Evolutionary conservation across 1,284 basidiomycete species (phyloP).

Genomic region (Meira miltonrushii): DNA sequence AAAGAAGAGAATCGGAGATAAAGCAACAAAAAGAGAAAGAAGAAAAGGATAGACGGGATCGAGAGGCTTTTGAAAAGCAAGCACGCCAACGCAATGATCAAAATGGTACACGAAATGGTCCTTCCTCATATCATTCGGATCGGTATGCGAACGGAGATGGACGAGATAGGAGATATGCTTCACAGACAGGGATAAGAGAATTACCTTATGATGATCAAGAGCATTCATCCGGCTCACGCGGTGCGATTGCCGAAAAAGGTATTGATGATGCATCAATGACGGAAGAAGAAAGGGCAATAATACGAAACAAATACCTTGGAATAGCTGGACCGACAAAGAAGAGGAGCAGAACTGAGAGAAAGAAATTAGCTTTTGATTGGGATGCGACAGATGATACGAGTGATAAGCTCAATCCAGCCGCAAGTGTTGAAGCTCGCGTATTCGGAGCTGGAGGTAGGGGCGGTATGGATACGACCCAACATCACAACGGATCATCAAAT

Average conservation of each 20-base stretch:
- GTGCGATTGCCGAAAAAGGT: not conserved
- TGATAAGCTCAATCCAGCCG: conserved; percentile 18
- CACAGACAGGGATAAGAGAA: not conserved
- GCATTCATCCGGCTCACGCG: not conserved
- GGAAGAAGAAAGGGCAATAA: conserved; percentile 31
- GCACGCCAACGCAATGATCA: not conserved
- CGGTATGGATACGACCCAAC: conserved; percentile 26
- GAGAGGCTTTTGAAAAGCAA: conserved; percentile 67
- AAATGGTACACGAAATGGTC: no score
- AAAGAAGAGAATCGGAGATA: conserved; percentile 21
- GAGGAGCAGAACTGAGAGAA: conserved; percentile 60
- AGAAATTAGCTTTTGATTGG: conserved; percentile 99
- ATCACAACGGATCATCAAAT: conserved; percentile 15
- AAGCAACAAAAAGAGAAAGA: conserved; percentile 54
- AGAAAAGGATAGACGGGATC: conserved; percentile 60
- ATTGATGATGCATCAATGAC: conserved; percentile 18
- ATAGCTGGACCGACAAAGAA: conserved; percentile 66
- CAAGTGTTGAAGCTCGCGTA: conserved; percentile 7
- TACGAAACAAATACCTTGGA: conserved; percentile 42
- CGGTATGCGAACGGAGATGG: not conserved
- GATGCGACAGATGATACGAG: conserved; percentile 54
- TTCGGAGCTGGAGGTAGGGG: conserved; percentile 23
- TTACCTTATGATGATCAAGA: not conserved
- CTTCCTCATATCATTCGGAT: not conserved
- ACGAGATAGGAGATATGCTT: not conserved